Evolutionary conservation across 768 basidiomycete species (phyloP).

Genomic region (Saitozyma podzolica): DNA sequence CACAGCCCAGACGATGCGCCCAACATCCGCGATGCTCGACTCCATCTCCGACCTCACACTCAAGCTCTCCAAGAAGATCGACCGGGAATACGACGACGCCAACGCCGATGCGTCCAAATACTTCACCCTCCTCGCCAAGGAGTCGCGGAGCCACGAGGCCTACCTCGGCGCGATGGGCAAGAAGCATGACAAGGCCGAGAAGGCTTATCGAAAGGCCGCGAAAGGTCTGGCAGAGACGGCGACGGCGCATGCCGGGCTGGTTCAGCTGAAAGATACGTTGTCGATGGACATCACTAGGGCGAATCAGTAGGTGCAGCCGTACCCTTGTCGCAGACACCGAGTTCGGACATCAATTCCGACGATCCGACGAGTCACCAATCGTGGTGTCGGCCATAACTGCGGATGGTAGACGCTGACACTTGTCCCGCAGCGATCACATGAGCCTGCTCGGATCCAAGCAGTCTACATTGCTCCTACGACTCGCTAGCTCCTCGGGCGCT

Average conservation of each 20-base stretch:
- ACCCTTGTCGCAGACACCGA: no score
- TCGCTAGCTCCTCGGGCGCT: conserved; percentile 7
- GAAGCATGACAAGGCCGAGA: conserved; percentile 22
- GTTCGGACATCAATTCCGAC: no score
- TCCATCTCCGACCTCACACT: conserved; percentile 4
- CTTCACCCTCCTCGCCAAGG: conserved; percentile 22
- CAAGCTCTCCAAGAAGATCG: conserved; percentile 20
- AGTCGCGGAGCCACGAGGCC: conserved; percentile 23
- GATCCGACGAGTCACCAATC: no score
- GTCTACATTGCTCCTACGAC: conserved; percentile 5
- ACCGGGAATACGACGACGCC: conserved; percentile 21
- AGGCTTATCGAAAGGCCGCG: conserved; percentile 28
- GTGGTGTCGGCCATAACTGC: no score
- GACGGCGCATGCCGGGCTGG: conserved; percentile 17
- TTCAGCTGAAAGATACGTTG: conserved; percentile 14
- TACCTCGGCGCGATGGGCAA: conserved; percentile 17
- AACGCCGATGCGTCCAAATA: conserved; percentile 23
- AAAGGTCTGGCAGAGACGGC: conserved; percentile 18
- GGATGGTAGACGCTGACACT: no score
- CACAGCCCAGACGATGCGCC: conserved; percentile 22
- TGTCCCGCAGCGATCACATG: conserved; percentile 15
- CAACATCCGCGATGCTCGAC: conserved; percentile 13
- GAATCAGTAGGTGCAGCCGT: conserved; percentile 4
- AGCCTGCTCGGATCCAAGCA: conserved; percentile 17
- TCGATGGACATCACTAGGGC: conserved; percentile 14